phyloP scores from a whole-genome alignment of 2,329 filamentous ascomycete genomes.

The Hypoxylon sp. region DNA sequence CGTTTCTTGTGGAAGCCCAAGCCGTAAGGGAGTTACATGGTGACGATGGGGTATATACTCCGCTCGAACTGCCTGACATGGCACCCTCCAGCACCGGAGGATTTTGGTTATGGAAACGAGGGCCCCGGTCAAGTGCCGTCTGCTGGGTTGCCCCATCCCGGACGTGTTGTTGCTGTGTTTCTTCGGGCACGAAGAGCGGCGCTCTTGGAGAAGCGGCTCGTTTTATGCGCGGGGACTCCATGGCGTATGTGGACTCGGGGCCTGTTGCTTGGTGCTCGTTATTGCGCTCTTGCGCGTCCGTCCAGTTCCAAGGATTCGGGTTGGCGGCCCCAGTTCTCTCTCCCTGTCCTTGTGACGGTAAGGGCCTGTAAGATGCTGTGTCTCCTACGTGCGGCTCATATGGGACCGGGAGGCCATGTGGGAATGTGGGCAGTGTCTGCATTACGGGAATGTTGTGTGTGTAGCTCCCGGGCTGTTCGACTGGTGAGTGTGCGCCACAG shows the following conservation, averaged over 20 bases:
- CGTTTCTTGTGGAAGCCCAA: background rate
- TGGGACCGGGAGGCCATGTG: background rate
- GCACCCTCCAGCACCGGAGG: background rate
- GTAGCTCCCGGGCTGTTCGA: background rate
- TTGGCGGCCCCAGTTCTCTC: background rate
- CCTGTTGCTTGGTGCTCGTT: background rate
- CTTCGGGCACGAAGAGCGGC: background rate
- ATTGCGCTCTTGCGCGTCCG: background rate
- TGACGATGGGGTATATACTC: background rate
- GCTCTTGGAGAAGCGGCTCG: background rate
- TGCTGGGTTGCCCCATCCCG: background rate
- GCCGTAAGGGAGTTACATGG: background rate
- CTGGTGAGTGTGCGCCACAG: background rate
- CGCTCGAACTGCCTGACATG: background rate
- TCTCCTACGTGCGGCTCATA: background rate
- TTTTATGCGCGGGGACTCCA: background rate
- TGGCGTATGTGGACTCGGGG: background rate
- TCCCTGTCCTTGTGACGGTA: background rate
- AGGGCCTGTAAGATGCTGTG: background rate
- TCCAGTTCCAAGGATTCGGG: background rate
- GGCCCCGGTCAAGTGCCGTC: background rate
- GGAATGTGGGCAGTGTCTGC: background rate
- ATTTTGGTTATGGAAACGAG: background rate
- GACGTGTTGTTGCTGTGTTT: background rate
- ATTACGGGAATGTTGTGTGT: background rate